Evolutionary conservation across 257 asterid species (phyloP), one percentile per base, ranked within the genome.

Genomic region (Penstemon eatonii): DNA sequence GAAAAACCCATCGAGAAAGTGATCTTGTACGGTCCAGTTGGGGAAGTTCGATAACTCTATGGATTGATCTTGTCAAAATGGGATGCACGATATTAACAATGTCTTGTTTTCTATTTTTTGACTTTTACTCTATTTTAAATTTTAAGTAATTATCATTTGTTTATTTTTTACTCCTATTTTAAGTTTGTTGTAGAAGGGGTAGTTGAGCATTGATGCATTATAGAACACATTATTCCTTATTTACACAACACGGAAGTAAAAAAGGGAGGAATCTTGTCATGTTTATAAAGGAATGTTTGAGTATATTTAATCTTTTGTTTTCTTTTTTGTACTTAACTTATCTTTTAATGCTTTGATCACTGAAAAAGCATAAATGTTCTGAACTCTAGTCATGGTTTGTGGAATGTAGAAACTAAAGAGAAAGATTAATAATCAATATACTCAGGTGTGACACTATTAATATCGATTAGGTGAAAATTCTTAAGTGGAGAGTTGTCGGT

Each of bases 291-390:
- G 52, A 43, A 8, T 6, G 54, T 42, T 56, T 15, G 51, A 19
- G 39, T 41, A 41, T 18, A 8, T 38, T 40, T 73, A 25, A 5
- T 52, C 38, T 64, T 25, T 25, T 1, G 33, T 25, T 25, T 25
- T 25, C 33, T 25, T 25, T 1, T 25, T 25, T 25, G 33, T 25
- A 25, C 2, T 25, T 1, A 25, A 25, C 33, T 25, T 25, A 25
- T 25, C 33, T 36, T 65, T 41, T 71, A 60, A 53, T 71, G 71
- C 82, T 73, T 78, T 47, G 41, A 19, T 50, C 8, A 36, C 72
- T 43, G 76, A 70, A 8, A 69, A 73, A 68, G 59, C 58, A 64
- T 73, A 18, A 43, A 56, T 25, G 46, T 47, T 76, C 67, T 60
- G 36, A 51, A 6, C 66, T 69, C 49, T 15, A 25, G 37, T 52